These are phyloP conservation scores for Biscutella laevigata DNA, from an alignment of 441 rosid species.

Conservation along the genomic window DNA sequence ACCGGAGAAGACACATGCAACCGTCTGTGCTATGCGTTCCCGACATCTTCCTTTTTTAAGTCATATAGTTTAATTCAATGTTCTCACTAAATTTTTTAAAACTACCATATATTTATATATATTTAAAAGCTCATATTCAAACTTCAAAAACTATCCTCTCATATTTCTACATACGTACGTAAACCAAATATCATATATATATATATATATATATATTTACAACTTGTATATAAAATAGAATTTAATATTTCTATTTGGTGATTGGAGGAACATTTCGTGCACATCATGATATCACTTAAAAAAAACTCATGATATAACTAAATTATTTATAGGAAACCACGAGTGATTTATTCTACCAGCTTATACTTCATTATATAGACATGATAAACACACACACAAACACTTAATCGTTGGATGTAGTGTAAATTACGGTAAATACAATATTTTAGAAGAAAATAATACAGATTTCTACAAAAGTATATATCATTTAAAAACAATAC, in stretches of 20 bases:
- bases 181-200: no score
- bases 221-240: not conserved
- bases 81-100: no score
- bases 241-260: not conserved
- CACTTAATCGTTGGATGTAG: not conserved
- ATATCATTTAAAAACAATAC: not conserved
- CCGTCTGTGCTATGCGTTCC: no score
- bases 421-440: not conserved
- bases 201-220: no score
- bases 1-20: no score
- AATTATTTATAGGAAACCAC: no score
- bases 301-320: no score
- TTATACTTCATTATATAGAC: not conserved
- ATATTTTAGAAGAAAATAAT: not conserved
- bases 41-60: no score
- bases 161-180: not conserved
- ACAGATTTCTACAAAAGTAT: not conserved
- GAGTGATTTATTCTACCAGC: not conserved
- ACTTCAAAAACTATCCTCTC: not conserved
- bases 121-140: not conserved
- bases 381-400: not conserved
- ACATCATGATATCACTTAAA: no score
- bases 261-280: no score
- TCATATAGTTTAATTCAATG: no score
- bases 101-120: no score